Conservation (phyloP, 306 rosid genomes). For the Prunus salicina region DNA sequence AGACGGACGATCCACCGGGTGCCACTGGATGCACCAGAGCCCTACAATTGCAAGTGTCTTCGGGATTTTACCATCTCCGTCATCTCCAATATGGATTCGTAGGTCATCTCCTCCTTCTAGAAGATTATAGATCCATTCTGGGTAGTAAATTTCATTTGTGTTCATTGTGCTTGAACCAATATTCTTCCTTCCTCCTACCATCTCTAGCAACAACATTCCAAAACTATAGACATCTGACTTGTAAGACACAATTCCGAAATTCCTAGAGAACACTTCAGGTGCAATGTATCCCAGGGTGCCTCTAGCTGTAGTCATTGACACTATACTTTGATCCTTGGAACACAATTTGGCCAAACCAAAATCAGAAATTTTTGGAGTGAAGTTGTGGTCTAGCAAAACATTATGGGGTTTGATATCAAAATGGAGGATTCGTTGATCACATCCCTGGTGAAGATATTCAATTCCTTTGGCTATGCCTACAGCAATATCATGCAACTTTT, state of each 20-base stretch:
- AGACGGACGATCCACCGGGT: background rate
- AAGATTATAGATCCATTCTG: conserved; percentile 1
- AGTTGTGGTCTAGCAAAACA: conserved; percentile 26
- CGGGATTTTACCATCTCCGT: background rate
- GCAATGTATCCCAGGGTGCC: conserved; percentile 42
- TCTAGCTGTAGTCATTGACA: background rate
- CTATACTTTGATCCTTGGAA: background rate
- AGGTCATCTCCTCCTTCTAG: background rate
- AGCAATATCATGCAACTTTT: conserved; percentile 27
- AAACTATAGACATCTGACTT: conserved; percentile 36
- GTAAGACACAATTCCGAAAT: conserved; percentile 29
- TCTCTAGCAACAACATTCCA: conserved; percentile 35
- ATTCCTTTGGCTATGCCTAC: conserved; percentile 38
- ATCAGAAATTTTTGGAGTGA: conserved; percentile 32
- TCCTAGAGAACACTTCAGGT: conserved; percentile 30
- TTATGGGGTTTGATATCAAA: conserved; percentile 44
- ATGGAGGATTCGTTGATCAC: conserved; percentile 32
- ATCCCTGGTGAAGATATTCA: conserved; percentile 39
- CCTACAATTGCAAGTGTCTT: background rate
- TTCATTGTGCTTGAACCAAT: background rate
- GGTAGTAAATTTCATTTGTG: conserved; percentile 2
- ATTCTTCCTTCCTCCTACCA: conserved; percentile 28
- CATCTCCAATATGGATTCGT: background rate
- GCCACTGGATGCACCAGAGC: conserved; percentile 8
- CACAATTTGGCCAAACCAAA: conserved; percentile 33